Percentiles rank a stretch among this genome's conserved stretches.
Conservation (phyloP, 1,139 yeast genomes). For the Pichia cactophila region DNA sequence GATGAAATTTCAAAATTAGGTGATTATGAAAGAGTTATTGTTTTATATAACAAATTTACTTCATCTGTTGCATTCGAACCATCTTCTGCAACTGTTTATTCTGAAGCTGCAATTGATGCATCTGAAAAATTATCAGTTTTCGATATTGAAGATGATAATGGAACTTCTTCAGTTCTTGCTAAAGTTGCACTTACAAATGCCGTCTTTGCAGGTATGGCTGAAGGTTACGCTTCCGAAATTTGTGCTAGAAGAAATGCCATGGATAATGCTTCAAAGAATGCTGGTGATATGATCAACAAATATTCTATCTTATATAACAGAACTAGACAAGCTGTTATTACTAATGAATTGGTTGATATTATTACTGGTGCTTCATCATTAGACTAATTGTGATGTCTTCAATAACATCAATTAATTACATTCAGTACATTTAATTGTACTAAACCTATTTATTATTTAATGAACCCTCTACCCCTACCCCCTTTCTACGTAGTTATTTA, state of each 20-base stretch:
- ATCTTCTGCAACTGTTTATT: constrained; percentile 56
- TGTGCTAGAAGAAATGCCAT: constrained; percentile 99
- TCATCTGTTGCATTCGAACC: constrained; percentile 92
- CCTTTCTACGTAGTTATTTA: not conserved
- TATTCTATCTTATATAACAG: constrained; percentile 98
- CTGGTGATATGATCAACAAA: constrained; percentile 95
- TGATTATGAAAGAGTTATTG: constrained; percentile 68
- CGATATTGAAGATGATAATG: constrained; percentile 74
- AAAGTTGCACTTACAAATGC: constrained; percentile 90
- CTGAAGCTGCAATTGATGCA: constrained; percentile 64
- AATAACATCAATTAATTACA: not conserved
- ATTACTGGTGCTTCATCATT: constrained; percentile 99
- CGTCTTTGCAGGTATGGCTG: constrained; percentile 87
- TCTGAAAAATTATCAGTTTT: constrained; percentile 85
- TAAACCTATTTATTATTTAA: not conserved
- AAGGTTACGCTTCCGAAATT: constrained; percentile 96
- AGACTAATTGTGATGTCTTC: constrained; percentile 44
- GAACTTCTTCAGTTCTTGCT: constrained; percentile 49
- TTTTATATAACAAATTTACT: constrained; percentile 81
- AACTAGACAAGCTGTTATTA: constrained; percentile 99
- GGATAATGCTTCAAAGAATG: constrained; percentile 99
- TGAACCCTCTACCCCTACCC: not conserved
- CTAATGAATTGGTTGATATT: constrained; percentile 98
- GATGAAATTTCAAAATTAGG: constrained; percentile 71
- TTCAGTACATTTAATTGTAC: not conserved